phyloP scores from a whole-genome alignment of 768 basidiomycete species.

The Collybia sp. region DNA sequence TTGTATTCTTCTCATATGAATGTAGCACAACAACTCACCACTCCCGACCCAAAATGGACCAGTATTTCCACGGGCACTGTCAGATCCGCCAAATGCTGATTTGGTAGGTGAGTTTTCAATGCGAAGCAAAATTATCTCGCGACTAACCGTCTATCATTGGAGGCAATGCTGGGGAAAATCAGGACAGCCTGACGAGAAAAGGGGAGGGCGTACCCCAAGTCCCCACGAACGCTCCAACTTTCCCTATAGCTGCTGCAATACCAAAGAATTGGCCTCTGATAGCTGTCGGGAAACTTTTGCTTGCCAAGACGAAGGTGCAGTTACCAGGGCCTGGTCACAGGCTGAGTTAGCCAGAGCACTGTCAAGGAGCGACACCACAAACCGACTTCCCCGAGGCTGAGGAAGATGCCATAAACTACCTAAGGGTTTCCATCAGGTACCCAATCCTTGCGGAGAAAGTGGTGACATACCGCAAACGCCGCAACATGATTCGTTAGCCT shows the following conservation, averaged over 20 bases:
- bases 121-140: background rate
- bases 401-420: conserved; percentile 89
- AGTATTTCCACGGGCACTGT: conserved; percentile 57
- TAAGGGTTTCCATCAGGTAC: conserved; percentile 20
- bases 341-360: no score
- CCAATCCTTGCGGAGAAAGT: no score
- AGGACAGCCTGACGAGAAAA: background rate
- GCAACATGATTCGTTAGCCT: conserved; percentile 58
- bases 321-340: conserved; percentile 72
- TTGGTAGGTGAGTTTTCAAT: background rate
- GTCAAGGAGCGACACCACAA: conserved; percentile 25
- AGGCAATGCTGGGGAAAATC: conserved; percentile 33
- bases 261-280: conserved; percentile 86
- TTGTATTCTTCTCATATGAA: no score
- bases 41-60: conserved; percentile 90
- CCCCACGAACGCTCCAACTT: conserved; percentile 79
- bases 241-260: conserved; percentile 79
- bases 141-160: conserved; percentile 55
- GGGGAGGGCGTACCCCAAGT: conserved; percentile 56
- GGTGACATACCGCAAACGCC: conserved; percentile 59
- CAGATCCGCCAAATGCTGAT: conserved; percentile 56
- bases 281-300: conserved; percentile 83
- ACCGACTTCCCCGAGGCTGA: conserved; percentile 70
- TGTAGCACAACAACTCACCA: conserved; percentile 25
- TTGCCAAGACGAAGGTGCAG: conserved; percentile 78